Percentiles rank a stretch among this genome's conserved stretches.
These are phyloP conservation scores for Juncus effusus DNA, from an alignment of 176 grass and related monocot species.

Conservation along the genomic window DNA sequence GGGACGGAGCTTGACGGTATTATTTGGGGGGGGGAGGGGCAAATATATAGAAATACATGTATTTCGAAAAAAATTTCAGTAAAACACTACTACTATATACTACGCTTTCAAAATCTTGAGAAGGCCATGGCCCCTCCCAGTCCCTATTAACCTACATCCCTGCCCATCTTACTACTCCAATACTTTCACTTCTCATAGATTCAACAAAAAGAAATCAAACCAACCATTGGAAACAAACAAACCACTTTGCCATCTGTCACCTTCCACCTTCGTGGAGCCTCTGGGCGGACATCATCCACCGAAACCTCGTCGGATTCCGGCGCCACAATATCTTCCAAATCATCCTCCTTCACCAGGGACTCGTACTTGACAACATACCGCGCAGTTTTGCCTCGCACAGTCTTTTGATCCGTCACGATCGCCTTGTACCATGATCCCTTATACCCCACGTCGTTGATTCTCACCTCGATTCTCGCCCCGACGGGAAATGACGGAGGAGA, in stretches of 20 bases:
- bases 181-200: no score
- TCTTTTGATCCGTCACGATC: not conserved
- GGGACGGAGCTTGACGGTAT: no score
- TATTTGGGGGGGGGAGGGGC: no score
- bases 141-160: no score
- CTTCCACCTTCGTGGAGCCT: not conserved
- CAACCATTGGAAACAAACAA: not conserved
- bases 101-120: no score
- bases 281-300: slow-evolving; percentile 8
- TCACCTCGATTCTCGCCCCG: slow-evolving; percentile 14
- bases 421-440: slow-evolving; percentile 12
- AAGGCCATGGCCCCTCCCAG: no score
- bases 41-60: no score
- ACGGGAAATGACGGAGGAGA: not conserved
- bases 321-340: no score
- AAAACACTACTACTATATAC: no score
- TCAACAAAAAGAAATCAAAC: not conserved
- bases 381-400: not conserved
- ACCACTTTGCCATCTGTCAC: not conserved
- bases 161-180: no score
- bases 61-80: no score
- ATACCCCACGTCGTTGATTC: not conserved
- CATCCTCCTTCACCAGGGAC: not conserved
- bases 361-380: slow-evolving; percentile 9
- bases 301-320: not conserved